Evolutionary conservation across 768 basidiomycete genomes (phyloP), one percentile per base, ranked within the genome.

Genomic region (Mycena sanguinolenta): DNA sequence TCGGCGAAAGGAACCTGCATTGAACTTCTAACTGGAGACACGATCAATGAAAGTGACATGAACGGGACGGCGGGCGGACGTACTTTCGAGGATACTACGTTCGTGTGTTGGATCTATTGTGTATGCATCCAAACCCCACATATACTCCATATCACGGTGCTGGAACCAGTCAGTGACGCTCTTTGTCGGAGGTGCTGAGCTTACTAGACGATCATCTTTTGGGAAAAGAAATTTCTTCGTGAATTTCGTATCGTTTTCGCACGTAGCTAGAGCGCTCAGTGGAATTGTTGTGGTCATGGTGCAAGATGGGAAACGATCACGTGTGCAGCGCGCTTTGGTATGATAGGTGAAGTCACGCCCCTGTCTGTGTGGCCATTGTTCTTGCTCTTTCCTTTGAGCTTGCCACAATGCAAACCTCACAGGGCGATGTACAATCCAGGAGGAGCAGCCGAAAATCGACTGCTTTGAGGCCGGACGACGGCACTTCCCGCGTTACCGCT

Each of bases 91-190:
- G 19, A 53, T 42, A 23, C 63, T 63, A 36, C 38, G 34, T 27
- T 63, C 53, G 17, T 63, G 63, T 13, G 38, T 54, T 42, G 52
- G 50, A n/a, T 63, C 46, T 9, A 63, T 49, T 2, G 63, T 44
- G 36, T 54, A n/a, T 54, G 54, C 54, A 3, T 63, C 52, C n/a
- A 63, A 39, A 27, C 61, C 61, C 61, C 61, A 63, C 50, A 63
- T 25, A 19, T 38, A 63, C 23, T 63, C 61, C 23, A 54, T 28
- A 13, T 28, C 25, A 13, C 63, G 63, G 23, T 53, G 63, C 63
- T 63, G n/a, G 16, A n/a, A 17, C 27, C 16, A 39, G 25, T 25
- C 23, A 30, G 38, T 34, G 32, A 34, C 4, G 32, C 6, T 34
- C 32, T 34, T 10, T 5, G 10, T 4, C 6, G 10, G 10, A 10